Evolutionary conservation across 2,329 filamentous ascomycete species (phyloP), one percentile per base, ranked within the genome.

Genomic region (Ophiostoma piceae): DNA sequence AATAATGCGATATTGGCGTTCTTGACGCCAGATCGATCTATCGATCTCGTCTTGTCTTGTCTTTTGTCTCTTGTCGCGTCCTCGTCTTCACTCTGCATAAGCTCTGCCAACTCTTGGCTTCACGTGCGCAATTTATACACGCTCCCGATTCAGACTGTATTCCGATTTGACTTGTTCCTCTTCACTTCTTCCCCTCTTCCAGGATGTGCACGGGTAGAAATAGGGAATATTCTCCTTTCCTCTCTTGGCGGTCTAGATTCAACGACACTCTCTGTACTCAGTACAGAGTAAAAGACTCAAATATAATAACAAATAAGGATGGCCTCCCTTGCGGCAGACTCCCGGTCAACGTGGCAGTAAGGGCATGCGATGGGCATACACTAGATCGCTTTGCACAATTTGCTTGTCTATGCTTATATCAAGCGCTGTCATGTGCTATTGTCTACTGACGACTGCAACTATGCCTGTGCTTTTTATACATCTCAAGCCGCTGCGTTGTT

Each of bases 271-370:
- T 19, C 16, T 29, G 26, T 29, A 29, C 26, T 6, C 16, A n/a
- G 19, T 41, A 41, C 11, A 41, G 11, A 41, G 9, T 29, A 29
- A 29, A 29, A 29, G 26, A 29, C 26, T 29, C 26, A 57, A 57
- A 64, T 32, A 32, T 11, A 32, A 16, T 32, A 62, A 29, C 57
- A 62, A 29, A 62, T 26, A 62, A 62, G 26, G 11, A 62, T 32
- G 22, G 9, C 26, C 57, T 62, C 57, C 51, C 57, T 62, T 62
- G 26, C 51, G 51, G 51, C 57, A 62, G 57, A 62, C 26, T 32
- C 57, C 57, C 57, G 57, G 57, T 62, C 57, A 62, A 62, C 57
- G 57, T 62, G 57, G 26, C 51, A 26, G 51, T 22, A 57, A 57
- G 51, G 51, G 11, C n/a, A 57, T 14, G 26, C n/a, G n/a, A 12